phyloP scores from a whole-genome alignment of 192 early-diverging fungal genomes.

The Coemansia sp. region DNA sequence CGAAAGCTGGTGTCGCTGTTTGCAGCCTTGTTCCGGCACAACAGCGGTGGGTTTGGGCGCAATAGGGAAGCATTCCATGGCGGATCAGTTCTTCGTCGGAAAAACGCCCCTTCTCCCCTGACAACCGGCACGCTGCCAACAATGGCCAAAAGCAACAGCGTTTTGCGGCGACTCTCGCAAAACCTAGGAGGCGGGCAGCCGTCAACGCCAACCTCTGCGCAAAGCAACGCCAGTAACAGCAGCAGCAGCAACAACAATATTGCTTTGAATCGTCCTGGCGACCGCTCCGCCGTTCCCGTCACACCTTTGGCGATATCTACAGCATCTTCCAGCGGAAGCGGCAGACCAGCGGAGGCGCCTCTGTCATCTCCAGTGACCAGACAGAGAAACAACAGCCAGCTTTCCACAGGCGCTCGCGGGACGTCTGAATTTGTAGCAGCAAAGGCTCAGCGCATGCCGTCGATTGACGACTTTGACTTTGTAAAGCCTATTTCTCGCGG shows the following conservation, averaged over 20 bases:
- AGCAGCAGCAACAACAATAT: constrained; percentile 12
- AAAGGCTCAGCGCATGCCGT: constrained; percentile 67
- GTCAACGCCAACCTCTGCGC: constrained; percentile 6
- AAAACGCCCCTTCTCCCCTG: constrained; percentile 43
- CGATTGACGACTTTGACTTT: constrained; percentile 91
- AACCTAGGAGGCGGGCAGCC: constrained; percentile 2
- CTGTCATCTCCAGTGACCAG: constrained; percentile 40
- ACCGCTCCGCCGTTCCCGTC: constrained; percentile 1
- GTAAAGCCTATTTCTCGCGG: constrained; percentile 95
- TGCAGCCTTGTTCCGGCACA: constrained; percentile 63
- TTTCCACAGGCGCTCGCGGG: constrained; percentile 32
- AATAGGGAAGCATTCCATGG: constrained; percentile 20
- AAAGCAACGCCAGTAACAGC: constrained; percentile 7
- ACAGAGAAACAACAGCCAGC: constrained; percentile 49
- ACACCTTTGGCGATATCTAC: not conserved
- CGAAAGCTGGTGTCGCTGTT: constrained; percentile 75
- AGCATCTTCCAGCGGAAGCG: constrained; percentile 18
- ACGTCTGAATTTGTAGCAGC: constrained; percentile 26
- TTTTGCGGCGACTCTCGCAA: constrained; percentile 29
- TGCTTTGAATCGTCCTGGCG: not conserved
- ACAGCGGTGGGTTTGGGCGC: constrained; percentile 21
- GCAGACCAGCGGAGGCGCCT: constrained; percentile 16
- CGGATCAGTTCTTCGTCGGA: constrained; percentile 34
- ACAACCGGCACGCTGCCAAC: constrained; percentile 27
- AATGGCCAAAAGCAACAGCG: constrained; percentile 26